Conservation (phyloP, 2,329 filamentous ascomycete genomes). For the Podosphaera aphanis region DNA sequence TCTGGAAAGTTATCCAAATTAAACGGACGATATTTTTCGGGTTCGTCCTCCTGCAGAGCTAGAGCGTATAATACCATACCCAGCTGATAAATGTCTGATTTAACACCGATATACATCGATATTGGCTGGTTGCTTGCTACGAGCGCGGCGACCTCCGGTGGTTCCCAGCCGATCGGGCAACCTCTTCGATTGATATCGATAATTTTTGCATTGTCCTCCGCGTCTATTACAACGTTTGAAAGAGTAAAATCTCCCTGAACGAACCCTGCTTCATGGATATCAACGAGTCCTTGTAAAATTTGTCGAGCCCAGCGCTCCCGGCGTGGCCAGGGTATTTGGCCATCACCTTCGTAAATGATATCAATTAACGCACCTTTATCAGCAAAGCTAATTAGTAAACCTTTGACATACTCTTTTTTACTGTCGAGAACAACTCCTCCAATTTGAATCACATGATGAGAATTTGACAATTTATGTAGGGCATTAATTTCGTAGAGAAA, state of each 20-base stretch:
- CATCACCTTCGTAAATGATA: slow-evolving; percentile 58
- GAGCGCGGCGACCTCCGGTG: slow-evolving; percentile 66
- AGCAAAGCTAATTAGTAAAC: slow-evolving; percentile 71
- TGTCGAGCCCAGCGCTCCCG: slow-evolving; percentile 77
- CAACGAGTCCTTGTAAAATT: slow-evolving; percentile 68
- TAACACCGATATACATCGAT: slow-evolving; percentile 93
- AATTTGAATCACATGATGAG: slow-evolving; percentile 60
- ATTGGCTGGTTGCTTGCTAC: slow-evolving; percentile 78
- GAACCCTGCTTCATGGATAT: slow-evolving; percentile 88
- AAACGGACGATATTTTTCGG: slow-evolving; percentile 58
- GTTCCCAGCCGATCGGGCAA: slow-evolving; percentile 96
- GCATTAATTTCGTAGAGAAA: slow-evolving; percentile 96
- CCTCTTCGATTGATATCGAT: slow-evolving; percentile 95
- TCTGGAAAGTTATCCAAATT: slow-evolving; percentile 27
- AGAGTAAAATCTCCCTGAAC: slow-evolving; percentile 95
- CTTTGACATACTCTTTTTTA: slow-evolving; percentile 49
- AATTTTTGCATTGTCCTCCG: slow-evolving; percentile 67
- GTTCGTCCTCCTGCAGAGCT: slow-evolving; percentile 71
- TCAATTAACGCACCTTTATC: slow-evolving; percentile 74
- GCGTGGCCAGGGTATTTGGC: slow-evolving; percentile 38
- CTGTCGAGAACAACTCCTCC: slow-evolving; percentile 77
- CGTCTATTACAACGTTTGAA: slow-evolving; percentile 88
- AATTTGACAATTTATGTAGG: slow-evolving; percentile 51
- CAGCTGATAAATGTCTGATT: slow-evolving; percentile 85
- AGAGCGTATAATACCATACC: slow-evolving; percentile 91